Base-by-base conservation (phyloP, 805 yeast genomes). In the Sugiyamaella lignohabitans region DNA sequence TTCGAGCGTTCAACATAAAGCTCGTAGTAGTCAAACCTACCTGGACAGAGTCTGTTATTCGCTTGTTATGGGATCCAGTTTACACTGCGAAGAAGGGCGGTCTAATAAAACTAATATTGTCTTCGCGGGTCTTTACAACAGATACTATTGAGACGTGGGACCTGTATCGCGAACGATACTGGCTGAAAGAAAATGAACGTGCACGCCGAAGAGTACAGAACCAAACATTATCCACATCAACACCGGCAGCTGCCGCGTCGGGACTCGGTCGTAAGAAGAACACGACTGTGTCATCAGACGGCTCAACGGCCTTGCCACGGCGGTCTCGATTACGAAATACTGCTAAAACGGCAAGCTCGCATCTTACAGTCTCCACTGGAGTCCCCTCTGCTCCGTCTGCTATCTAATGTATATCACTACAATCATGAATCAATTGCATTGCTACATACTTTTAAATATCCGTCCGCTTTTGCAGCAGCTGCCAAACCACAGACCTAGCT, bases 91-190 rank as follows among this genome's bases (percentile, higher is more conserved):
- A 46, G 16, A 38, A 40, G 20, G 63, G 61, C 2, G 95, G 95
- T 5, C 87, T 85, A 54, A 87, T 89, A 10, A 89, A 88, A 61
- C 62, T 93, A 5, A 84, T 87, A 6, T 69, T 93, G 46, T 82
- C 83, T 48, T 84, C 97, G 2, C 70, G 96, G 43, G 81, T 82
- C 1, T 93, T 91, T 65, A 78, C 79, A 50, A 80, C 93, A 0
- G 89, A 84, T 42, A 78, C 84, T 4, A 74, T 96, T 52, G 96
- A 89, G 62, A 89, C 87, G 6, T 91, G 98, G 98, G 98, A 91
- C 59, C 64, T 87, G 36, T 91, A 89, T 59, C 68, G 98, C 50
- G 86, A 85, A 55, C 97, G 89, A 62, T 93, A 88, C 61, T 93
- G 98, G 97, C 78, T 80, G 19, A 74, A 83, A 55, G 96, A 88